Evolutionary conservation across 2,329 filamentous ascomycete genomes (phyloP).

Genomic region (Westerdykella aurantiaca): DNA sequence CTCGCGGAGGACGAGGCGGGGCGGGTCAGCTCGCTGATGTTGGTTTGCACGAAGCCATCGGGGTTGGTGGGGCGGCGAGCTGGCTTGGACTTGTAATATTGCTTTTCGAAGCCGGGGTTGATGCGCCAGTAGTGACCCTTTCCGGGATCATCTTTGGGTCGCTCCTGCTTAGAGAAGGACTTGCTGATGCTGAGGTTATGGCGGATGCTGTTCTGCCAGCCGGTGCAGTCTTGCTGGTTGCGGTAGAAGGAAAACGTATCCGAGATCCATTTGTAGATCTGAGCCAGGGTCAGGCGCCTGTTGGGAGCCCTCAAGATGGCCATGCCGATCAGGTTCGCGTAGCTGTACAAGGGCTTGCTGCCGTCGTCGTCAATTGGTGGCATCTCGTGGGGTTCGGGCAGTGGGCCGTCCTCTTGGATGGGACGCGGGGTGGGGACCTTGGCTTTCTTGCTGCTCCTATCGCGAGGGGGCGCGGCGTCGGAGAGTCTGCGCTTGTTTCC

Average conservation of each 20-base stretch:
- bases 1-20: conserved; percentile 35
- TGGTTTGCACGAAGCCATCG: conserved; percentile 30
- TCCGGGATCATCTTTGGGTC: conserved; percentile 93
- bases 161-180: conserved; percentile 89
- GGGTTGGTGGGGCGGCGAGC: conserved; percentile 49
- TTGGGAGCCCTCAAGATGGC: conserved; percentile 83
- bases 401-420: conserved; percentile 40
- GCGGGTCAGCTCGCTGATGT: conserved; percentile 29
- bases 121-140: conserved; percentile 98
- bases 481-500: conserved; percentile 57
- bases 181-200: conserved; percentile 98
- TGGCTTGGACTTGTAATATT: conserved; percentile 85
- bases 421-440: conserved; percentile 52
- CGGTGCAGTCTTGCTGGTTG: conserved; percentile 65
- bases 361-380: conserved; percentile 78
- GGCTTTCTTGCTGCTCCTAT: conserved; percentile 65
- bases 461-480: conserved; percentile 68
- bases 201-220: conserved; percentile 98
- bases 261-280: conserved; percentile 99
- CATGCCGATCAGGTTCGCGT: conserved; percentile 94
- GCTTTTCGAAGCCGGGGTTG: conserved; percentile 77
- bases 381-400: conserved; percentile 74
- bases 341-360: conserved; percentile 83
- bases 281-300: conserved; percentile 77
- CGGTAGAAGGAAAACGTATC: conserved; percentile 82